Evolutionary conservation across 2,329 filamentous ascomycete species (phyloP), one percentile per base, ranked within the genome.

Genomic region (Scleromitrula shiraiana): DNA sequence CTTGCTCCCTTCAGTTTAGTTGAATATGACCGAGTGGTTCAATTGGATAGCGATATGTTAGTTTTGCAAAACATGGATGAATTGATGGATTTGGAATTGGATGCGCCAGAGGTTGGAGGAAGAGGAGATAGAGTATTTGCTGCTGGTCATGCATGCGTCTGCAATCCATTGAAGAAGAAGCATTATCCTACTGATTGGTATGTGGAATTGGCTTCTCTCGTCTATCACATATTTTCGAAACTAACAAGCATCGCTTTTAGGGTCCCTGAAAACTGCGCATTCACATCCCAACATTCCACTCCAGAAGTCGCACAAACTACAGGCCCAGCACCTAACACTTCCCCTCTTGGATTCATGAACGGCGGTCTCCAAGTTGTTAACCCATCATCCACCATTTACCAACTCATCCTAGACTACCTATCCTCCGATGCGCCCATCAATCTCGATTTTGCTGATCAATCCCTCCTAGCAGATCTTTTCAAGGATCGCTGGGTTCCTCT

Each of bases 11-110:
- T 94, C 65, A 81, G 78, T 19, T 72, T 95, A 26, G 74, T 74
- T 15, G 80, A 90, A 64, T 95, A 90, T 68, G 74, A 82, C 22
- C 78, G 88, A 33, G 78, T 95, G 27, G 85, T 94, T 29, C 85
- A 88, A 68, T 74, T 95, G 46, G 89, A 95, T 68, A 85, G 83
- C 61, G 89, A 95, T 69, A 95, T 95, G 88, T 69, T 95, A 42
- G 80, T 88, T 7, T 67, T 83, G 55, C 74, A 74, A 59, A 94
- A 94, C 67, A 95, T 95, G 86, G 89, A 95, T 64, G 88, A 94
- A 69, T 71, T 95, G 56, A 94, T 95, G 87, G 80, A 87, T n/a
- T 59, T 95, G 41, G 70, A 78, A 52, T 76, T 94, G 38, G 86
- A 91, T 65, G 62, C 69, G 17, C 70, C 77, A 0, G 69, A 68